These are phyloP conservation scores for Quercus ilex DNA, from an alignment of 306 rosid genomes.

Conservation along the genomic window DNA sequence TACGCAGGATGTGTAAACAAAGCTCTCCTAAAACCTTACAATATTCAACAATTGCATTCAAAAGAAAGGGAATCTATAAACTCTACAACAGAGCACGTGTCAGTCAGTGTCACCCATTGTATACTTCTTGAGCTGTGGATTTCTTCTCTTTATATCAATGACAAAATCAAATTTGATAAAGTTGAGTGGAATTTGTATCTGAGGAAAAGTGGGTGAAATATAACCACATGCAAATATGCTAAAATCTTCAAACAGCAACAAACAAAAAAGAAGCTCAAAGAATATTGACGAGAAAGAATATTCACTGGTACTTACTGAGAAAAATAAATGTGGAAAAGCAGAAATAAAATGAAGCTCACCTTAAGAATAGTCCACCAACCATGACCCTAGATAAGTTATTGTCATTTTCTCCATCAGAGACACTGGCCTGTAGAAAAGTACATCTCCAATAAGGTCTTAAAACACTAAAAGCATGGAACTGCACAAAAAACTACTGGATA, in stretches of 20 bases:
- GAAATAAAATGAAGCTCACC: slow-evolving; percentile 45
- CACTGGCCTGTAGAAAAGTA: slow-evolving; percentile 66
- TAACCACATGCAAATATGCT: background rate
- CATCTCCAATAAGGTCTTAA: slow-evolving; percentile 23
- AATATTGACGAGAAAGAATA: background rate
- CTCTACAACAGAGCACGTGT: no score
- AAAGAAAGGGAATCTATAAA: no score
- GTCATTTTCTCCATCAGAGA: slow-evolving; percentile 77
- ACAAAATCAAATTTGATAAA: slow-evolving; percentile 1
- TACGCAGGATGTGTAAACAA: no score
- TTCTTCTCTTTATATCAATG: background rate
- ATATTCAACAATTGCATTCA: no score
- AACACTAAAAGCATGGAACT: slow-evolving; percentile 4
- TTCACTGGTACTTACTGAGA: background rate
- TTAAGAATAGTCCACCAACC: slow-evolving; percentile 81
- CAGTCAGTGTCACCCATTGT: background rate
- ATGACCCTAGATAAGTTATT: slow-evolving; percentile 77
- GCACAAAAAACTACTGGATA: background rate
- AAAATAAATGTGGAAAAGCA: slow-evolving; percentile 1
- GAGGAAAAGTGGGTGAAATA: background rate
- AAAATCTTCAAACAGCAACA: background rate
- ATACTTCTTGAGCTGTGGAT: background rate
- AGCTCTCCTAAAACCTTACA: no score
- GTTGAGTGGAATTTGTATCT: background rate
- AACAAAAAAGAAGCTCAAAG: background rate